phyloP scores from a whole-genome alignment of 768 basidiomycete species.

The Lentinula lateritia region DNA sequence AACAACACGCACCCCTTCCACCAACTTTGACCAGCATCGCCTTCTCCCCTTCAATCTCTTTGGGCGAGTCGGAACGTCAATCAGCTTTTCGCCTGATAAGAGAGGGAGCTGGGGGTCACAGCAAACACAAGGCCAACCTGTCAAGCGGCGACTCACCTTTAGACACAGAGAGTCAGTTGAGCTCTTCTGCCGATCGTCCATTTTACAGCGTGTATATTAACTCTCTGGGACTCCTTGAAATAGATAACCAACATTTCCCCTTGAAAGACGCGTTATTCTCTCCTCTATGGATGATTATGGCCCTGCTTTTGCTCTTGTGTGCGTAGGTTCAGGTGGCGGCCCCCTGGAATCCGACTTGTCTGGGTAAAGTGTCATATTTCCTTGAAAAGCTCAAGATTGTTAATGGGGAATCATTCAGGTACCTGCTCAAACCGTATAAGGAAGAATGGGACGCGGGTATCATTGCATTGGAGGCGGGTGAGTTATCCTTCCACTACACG shows the following conservation, averaged over 20 bases:
- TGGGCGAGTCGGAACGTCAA: constrained; percentile 1
- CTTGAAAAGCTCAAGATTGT: constrained; percentile 8
- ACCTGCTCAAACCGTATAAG: constrained; percentile 71
- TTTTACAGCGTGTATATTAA: not conserved
- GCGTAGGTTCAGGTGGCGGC: constrained; percentile 45
- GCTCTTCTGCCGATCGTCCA: not conserved
- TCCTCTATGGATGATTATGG: not conserved
- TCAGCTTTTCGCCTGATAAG: not conserved
- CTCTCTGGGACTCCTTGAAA: not conserved
- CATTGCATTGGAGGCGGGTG: constrained; percentile 85
- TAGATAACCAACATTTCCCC: not conserved
- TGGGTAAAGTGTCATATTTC: constrained; percentile 46
- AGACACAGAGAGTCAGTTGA: not conserved
- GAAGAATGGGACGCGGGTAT: constrained; percentile 76
- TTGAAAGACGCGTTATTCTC: constrained; percentile 3
- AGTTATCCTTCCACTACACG: constrained; percentile 14
- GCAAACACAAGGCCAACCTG: not conserved
- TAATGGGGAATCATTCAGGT: constrained; percentile 41
- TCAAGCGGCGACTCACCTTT: not conserved
- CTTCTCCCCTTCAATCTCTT: not conserved
- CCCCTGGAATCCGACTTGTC: constrained; percentile 87
- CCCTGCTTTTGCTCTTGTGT: constrained; percentile 1
- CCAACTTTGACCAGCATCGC: constrained; percentile 1
- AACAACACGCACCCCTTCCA: not conserved
- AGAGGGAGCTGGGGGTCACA: not conserved